Evolutionary conservation across 1,284 basidiomycete genomes (phyloP).

Genomic region (Salmacisia buchloeana): DNA sequence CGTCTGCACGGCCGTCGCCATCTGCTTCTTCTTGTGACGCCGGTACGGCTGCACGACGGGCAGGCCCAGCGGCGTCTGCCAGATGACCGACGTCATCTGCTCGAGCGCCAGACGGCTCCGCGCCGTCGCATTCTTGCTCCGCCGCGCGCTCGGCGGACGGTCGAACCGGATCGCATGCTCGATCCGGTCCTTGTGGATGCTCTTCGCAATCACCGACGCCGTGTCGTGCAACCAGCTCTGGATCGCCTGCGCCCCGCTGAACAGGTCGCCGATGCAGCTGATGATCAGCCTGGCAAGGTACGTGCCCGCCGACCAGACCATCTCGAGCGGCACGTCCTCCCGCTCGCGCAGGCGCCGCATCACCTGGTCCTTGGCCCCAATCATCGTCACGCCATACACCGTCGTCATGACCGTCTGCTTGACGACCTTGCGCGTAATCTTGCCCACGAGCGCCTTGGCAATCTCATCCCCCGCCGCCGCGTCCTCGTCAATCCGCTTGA

Average conservation of each 20-base stretch:
- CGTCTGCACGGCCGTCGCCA: conserved; percentile 70
- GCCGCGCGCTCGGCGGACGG: conserved; percentile 13
- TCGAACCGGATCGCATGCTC: conserved; percentile 53
- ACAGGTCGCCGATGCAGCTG: conserved; percentile 75
- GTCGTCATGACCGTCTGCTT: conserved; percentile 99
- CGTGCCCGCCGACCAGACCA: conserved; percentile 68
- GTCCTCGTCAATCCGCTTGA: conserved; percentile 56
- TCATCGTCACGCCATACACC: conserved; percentile 93
- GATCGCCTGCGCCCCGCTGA: conserved; percentile 82
- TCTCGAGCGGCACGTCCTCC: conserved; percentile 67
- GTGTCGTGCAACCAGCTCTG: conserved; percentile 82
- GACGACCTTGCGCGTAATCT: conserved; percentile 87
- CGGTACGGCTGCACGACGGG: conserved; percentile 97
- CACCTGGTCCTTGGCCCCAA: conserved; percentile 93
- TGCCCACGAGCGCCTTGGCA: conserved; percentile 68
- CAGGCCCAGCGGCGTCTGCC: conserved; percentile 89
- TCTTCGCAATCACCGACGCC: conserved; percentile 79
- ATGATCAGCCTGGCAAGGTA: conserved; percentile 60
- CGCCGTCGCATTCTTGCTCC: conserved; percentile 11
- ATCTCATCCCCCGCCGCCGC: conserved; percentile 56
- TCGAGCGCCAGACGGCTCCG: conserved; percentile 53
- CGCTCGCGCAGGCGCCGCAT: conserved; percentile 77
- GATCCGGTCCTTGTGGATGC: conserved; percentile 72
- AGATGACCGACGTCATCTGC: conserved; percentile 91
- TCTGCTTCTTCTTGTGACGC: conserved; percentile 68